Percentiles rank a stretch among this genome's conserved stretches.
phyloP scores from a whole-genome alignment of 257 asterid species.

The Ilex asprella region DNA sequence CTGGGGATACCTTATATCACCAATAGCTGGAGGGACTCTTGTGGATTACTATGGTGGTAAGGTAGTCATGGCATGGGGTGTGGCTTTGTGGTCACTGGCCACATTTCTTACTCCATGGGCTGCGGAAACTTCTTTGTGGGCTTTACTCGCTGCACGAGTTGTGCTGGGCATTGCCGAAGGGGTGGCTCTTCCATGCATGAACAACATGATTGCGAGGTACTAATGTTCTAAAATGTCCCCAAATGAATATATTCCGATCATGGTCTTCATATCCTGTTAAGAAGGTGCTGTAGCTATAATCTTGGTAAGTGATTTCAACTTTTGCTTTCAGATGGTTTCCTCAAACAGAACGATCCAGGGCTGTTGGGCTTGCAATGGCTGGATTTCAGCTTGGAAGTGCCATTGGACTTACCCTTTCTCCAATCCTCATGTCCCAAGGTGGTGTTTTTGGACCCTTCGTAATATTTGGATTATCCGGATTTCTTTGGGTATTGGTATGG shows the following conservation, averaged over 20 bases:
- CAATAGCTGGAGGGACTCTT: constrained; percentile 91
- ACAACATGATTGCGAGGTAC: constrained; percentile 90
- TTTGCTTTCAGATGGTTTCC: constrained; percentile 79
- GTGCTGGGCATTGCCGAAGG: constrained; percentile 96
- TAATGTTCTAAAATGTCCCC: neutral
- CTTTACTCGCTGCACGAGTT: constrained; percentile 71
- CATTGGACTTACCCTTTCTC: constrained; percentile 90
- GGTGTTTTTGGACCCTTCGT: constrained; percentile 94
- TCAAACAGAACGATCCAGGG: constrained; percentile 85
- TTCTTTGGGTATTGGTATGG: constrained; percentile 96
- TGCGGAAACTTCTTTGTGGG: constrained; percentile 64
- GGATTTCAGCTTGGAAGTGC: constrained; percentile 99
- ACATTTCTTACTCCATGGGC: constrained; percentile 98
- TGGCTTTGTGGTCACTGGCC: constrained; percentile 92
- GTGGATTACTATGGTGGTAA: constrained; percentile 89
- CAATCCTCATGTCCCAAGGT: constrained; percentile 87
- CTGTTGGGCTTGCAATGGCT: constrained; percentile 99
- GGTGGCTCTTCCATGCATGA: constrained; percentile 99
- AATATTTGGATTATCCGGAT: constrained; percentile 81
- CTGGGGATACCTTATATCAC: constrained; percentile 98
- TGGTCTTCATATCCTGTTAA: neutral
- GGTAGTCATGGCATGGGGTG: constrained; percentile 98
- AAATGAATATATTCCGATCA: neutral
- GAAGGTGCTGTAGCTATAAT: neutral
- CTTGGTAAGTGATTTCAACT: neutral